Evolutionary conservation across 2,329 filamentous ascomycete species (phyloP), one percentile per base, ranked within the genome.

Genomic region (Penicillium hesseltinei): DNA sequence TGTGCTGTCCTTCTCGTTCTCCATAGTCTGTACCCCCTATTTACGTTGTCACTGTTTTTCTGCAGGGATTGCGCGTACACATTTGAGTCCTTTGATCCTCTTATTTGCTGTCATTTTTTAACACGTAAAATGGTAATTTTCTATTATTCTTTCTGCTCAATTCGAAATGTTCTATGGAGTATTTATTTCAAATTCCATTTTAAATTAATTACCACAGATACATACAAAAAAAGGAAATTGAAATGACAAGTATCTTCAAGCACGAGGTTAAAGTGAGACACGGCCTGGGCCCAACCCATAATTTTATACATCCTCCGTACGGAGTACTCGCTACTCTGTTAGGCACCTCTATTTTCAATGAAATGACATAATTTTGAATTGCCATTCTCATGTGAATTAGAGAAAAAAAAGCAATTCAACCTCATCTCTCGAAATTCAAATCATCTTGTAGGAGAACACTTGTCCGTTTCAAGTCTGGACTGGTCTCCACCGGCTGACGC

Each of bases 381-480:
- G 3, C 5, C 31, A 35, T 39, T 19, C 17, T 44, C 9, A 27
- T 44, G 13, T 44, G 9, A 19, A 44, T 15, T 4, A 13, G 4
- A 11, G 5, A 11, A 31, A 23, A 35, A n/a, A 39, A 31, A 31
- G 21, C 11, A 45, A 19, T 23, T 23, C 36, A 29, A 23, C 8
- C n/a, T 35, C 25, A 23, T 17, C 25, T n/a, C 7, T 13, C 21
- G 27, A 11, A 45, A 29, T 11, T 11, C 19, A 29, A 23, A 45
- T 33, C 4, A 9, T n/a, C 31, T 35, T 4, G 7, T 21, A 31
- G n/a, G n/a, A n/a, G 39, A 52, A 31, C 46, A 38, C 53, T 25
- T 51, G 53, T 44, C 53, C 39, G n/a, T 62, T 62, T 57, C 57
- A 19, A 23, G 31, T 45, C 39, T 44, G n/a, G 21, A 44, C 29